Evolutionary conservation across 2,329 filamentous ascomycete species (phyloP), one percentile per base, ranked within the genome.

Genomic region (Epichloe bromicola): DNA sequence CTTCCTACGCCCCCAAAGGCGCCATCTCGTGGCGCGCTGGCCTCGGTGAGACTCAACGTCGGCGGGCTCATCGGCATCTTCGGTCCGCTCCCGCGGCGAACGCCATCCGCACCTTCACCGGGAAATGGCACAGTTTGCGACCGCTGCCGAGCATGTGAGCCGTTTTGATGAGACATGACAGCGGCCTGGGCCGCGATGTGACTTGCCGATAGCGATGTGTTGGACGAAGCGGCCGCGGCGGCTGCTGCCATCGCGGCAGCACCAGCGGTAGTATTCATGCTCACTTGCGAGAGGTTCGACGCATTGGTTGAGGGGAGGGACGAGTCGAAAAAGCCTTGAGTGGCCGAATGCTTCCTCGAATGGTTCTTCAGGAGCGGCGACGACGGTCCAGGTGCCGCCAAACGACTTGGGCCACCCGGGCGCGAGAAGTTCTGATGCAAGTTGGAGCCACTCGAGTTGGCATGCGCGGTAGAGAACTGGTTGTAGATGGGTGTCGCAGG

Each of bases 161-260:
- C 64, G 42, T 72, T 71, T 60, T 78, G 74, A 60, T 83, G 78
- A 36, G 79, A 78, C 70, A 87, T 81, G 61, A 85, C 81, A 51
- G 86, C 86, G 10, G 86, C 82, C 66, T 89, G 86, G 17, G 86
- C 86, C 39, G 86, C 86, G 56, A 89, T 88, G 65, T 88, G 83
- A 65, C 85, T 88, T n/a, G 85, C 80, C 2, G 75, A 75, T 54
- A 79, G 66, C 26, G 51, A 47, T 33, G 42, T 26, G 43, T 34
- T 50, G 23, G 54, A 51, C 12, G 54, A 40, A 1, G 52, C 64
- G 12, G 65, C 56, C 42, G 60, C 57, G 42, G 60, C 63, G 41
- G 61, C 60, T 14, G 60, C 59, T 17, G 65, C 63, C 42, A 67
- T 68, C 67, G 51, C 51, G 17, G 48, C 51, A 66, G 81, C 60